Percentiles rank a stretch among this genome's conserved stretches.
These are phyloP conservation scores for Aegle marmelos DNA, from an alignment of 345 rosid species.

Conservation along the genomic window DNA sequence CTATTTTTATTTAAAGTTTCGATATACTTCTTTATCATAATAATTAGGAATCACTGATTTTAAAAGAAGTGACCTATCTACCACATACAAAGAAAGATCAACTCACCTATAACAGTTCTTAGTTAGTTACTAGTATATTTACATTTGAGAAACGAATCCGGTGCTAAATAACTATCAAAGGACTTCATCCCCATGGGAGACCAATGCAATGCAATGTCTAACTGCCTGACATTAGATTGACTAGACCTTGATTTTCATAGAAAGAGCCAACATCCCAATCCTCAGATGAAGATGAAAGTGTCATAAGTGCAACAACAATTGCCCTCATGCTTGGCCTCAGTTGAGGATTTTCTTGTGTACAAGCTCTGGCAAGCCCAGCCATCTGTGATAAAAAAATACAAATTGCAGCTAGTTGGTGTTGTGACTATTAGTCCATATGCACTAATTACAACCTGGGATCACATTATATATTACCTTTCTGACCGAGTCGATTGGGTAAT, in stretches of 20 bases:
- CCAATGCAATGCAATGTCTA: slow-evolving; percentile 26
- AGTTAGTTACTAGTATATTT: not conserved
- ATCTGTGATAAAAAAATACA: slow-evolving; percentile 43
- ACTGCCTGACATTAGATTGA: slow-evolving; percentile 78
- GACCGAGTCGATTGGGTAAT: slow-evolving; percentile 67
- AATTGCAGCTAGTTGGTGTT: not conserved
- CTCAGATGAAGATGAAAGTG: slow-evolving; percentile 75
- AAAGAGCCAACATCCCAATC: slow-evolving; percentile 74
- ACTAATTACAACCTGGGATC: not conserved
- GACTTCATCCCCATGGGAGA: not conserved
- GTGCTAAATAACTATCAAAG: not conserved
- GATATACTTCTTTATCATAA: not conserved
- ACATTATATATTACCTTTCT: slow-evolving; percentile 45
- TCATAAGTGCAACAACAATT: slow-evolving; percentile 81
- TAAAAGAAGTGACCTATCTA: not conserved
- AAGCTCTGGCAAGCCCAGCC: slow-evolving; percentile 80
- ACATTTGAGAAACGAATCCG: slow-evolving; percentile 1
- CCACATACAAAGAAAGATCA: not conserved
- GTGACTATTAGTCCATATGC: not conserved
- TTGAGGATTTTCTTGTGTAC: slow-evolving; percentile 83
- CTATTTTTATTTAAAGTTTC: not conserved
- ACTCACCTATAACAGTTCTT: not conserved
- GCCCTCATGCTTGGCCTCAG: slow-evolving; percentile 85
- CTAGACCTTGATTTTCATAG: slow-evolving; percentile 59
- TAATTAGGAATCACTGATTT: not conserved